Evolutionary conservation across 1,139 yeast genomes (phyloP).

Genomic region (Taphrina wiesneri): DNA sequence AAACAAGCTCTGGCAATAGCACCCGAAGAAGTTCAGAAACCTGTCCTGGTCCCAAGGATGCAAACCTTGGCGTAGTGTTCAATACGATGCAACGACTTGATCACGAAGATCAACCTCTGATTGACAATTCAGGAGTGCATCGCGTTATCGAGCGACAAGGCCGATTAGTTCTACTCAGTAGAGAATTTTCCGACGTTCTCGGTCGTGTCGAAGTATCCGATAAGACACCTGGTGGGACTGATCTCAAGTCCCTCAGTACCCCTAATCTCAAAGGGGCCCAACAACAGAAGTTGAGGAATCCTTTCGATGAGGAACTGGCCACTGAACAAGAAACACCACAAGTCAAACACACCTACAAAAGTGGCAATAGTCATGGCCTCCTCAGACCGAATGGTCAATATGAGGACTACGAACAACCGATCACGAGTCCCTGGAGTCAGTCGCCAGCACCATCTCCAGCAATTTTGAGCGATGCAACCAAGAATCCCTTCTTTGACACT

Average conservation of each 20-base stretch:
- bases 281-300: constrained; percentile 37
- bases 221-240: constrained; percentile 23
- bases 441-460: constrained; percentile 48
- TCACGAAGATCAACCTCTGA: constrained; percentile 45
- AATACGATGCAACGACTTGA: constrained; percentile 42
- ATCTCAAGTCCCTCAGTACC: neutral
- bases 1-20: neutral
- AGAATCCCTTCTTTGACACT: constrained; percentile 43
- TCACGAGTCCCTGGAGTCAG: constrained; percentile 45
- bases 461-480: constrained; percentile 41
- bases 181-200: constrained; percentile 41
- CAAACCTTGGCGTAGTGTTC: constrained; percentile 15
- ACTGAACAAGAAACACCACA: neutral
- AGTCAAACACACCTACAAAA: neutral
- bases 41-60: neutral
- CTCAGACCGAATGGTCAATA: constrained; percentile 32
- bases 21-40: constrained; percentile 1
- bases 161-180: constrained; percentile 43
- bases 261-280: constrained; percentile 9
- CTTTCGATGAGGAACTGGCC: constrained; percentile 32
- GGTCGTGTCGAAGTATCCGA: constrained; percentile 11
- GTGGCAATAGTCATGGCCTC: neutral
- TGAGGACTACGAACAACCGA: constrained; percentile 45
- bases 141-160: constrained; percentile 43
- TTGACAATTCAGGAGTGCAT: constrained; percentile 44